Evolutionary conservation across 495 filamentous ascomycete species (phyloP).

Genomic region (Pseudevernia furfuracea): DNA sequence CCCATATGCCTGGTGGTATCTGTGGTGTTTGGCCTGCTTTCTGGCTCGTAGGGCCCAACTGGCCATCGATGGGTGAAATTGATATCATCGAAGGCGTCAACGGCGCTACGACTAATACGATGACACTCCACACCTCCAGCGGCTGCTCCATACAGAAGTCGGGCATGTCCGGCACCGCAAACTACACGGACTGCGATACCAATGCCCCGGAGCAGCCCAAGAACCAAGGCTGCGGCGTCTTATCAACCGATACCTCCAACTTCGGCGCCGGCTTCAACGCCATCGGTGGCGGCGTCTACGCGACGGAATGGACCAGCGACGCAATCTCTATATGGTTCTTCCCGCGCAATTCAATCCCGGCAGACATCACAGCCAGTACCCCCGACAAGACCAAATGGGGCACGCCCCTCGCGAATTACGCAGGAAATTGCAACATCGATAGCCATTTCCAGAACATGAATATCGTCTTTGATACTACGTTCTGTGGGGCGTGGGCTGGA

Average conservation of each 20-base stretch:
- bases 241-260: neutral
- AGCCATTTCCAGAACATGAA: conserved; percentile 61
- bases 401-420: conserved; percentile 55
- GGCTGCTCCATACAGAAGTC: conserved; percentile 42
- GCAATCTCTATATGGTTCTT: conserved; percentile 75
- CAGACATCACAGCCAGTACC: conserved; percentile 47
- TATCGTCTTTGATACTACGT: conserved; percentile 74
- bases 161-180: conserved; percentile 11
- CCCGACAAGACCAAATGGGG: conserved; percentile 64
- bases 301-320: conserved; percentile 62
- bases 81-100: conserved; percentile 70
- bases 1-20: conserved; percentile 44
- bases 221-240: conserved; percentile 38
- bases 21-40: conserved; percentile 57
- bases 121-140: conserved; percentile 58
- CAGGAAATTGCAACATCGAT: conserved; percentile 58
- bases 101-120: conserved; percentile 45
- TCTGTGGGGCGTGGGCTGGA: conserved; percentile 85
- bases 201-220: conserved; percentile 14
- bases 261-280: conserved; percentile 70
- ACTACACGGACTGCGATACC: conserved; percentile 22
- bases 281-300: conserved; percentile 68
- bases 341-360: conserved; percentile 52
- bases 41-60: conserved; percentile 50
- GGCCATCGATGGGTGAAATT: conserved; percentile 64